Percentiles rank a stretch among this genome's conserved stretches.
Evolutionary conservation across 257 asterid species (phyloP).

Genomic region (Solanum etuberosum): DNA sequence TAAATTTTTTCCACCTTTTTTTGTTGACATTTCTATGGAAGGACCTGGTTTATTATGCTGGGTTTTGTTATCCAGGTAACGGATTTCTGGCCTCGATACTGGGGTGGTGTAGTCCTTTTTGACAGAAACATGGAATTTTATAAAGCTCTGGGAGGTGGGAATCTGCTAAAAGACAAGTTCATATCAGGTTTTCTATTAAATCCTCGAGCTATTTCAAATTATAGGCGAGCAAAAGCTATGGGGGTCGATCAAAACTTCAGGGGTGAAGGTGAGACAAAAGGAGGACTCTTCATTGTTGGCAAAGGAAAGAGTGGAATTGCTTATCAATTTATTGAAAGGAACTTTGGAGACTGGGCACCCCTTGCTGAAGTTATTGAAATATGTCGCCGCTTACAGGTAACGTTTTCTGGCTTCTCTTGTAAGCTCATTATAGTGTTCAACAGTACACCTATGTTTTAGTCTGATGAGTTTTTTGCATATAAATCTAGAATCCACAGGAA

Average conservation of each 20-base stretch:
- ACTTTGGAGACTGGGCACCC: slow-evolving; percentile 90
- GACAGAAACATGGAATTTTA: slow-evolving; percentile 56
- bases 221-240: slow-evolving; percentile 55
- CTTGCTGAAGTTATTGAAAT: slow-evolving; percentile 58
- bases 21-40: neutral
- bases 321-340: slow-evolving; percentile 81
- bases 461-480: slow-evolving; percentile 1
- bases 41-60: neutral
- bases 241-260: slow-evolving; percentile 59
- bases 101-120: slow-evolving; percentile 69
- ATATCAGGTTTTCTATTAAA: slow-evolving; percentile 68
- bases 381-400: slow-evolving; percentile 67
- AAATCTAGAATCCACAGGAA: slow-evolving; percentile 17
- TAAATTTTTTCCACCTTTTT: slow-evolving; percentile 5
- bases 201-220: slow-evolving; percentile 76
- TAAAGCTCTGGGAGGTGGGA: slow-evolving; percentile 87
- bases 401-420: slow-evolving; percentile 1
- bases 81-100: slow-evolving; percentile 86
- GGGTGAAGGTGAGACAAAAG: slow-evolving; percentile 79
- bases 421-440: neutral
- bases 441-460: neutral
- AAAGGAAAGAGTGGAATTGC: slow-evolving; percentile 67
- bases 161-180: slow-evolving; percentile 67
- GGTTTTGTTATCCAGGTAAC: slow-evolving; percentile 32
- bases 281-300: slow-evolving; percentile 70